Evolutionary conservation across 106 monocot species (phyloP), one percentile per base, ranked within the genome.

Genomic region (Vanilla planifolia): DNA sequence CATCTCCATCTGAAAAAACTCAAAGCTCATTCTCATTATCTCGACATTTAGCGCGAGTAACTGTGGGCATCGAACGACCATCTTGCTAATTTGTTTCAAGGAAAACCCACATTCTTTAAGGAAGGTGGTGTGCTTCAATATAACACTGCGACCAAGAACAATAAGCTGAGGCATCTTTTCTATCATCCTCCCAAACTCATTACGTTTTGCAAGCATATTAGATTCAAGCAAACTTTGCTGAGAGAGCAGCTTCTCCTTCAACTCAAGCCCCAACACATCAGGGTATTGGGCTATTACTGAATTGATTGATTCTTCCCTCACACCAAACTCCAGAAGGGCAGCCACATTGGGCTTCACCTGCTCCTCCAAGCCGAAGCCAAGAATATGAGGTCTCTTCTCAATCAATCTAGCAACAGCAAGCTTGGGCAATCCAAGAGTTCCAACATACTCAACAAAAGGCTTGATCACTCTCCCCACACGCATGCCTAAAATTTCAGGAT

Each of bases 151-250:
- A 50, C 81, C 67, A 5, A 98, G 79, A 28, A 83, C 84, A 59
- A 98, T 75, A 23, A 70, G 77, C 45, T 88, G 91, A 42, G 96
- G 92, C 96, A 98, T 92, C 59, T 79, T 98, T 79, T 92, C 96
- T 3, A 98, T 55, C 23, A 98, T 72, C 32, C 42, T 85, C 3
- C 81, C 84, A 19, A 88, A 82, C 36, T 92, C 96, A 33, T 87
- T 88, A 20, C 48, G 62, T 10, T 59, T 67, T 0, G 91, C 39
- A 34, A 78, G 58, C 59, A 87, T 67, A 20, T 35, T 82, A 0
- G 92, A 79, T 29, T 98, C 88, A 1, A 98, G 79, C 67, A 88
- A 71, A 48, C 67, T 72, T 30, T 50, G 63, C 67, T 92, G 96
- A 4, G 70, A 59, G 5, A 39, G 32, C 40, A 98, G 75, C 79